Evolutionary conservation across 176 grass and related monocot species (phyloP).

Genomic region (Carex parvula): DNA sequence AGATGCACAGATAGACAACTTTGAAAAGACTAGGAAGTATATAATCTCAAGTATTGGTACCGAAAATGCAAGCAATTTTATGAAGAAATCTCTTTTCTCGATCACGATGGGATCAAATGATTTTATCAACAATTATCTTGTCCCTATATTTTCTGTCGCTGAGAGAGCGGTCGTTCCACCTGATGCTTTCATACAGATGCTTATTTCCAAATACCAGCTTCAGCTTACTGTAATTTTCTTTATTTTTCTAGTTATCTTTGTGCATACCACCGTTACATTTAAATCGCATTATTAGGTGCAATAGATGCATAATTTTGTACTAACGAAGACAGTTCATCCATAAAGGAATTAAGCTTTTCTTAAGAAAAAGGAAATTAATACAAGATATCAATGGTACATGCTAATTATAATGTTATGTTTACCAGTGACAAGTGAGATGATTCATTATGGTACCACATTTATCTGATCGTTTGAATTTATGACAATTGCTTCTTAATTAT

Average conservation of each 20-base stretch:
- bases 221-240: constrained; percentile 52
- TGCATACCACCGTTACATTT: not conserved
- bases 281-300: no score
- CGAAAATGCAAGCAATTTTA: constrained; percentile 33
- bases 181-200: constrained; percentile 38
- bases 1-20: constrained; percentile 78
- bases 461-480: not conserved
- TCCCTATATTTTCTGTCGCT: constrained; percentile 46
- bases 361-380: not conserved
- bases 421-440: not conserved
- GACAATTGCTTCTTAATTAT: not conserved
- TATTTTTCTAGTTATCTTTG: not conserved
- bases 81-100: constrained; percentile 56
- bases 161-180: constrained; percentile 39
- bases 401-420: not conserved
- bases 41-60: constrained; percentile 52
- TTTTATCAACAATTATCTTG: constrained; percentile 93
- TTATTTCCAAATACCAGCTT: constrained; percentile 53
- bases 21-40: constrained; percentile 49
- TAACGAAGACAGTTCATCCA: not conserved
- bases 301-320: not conserved
- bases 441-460: not conserved
- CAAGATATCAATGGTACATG: not conserved
- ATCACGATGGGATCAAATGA: constrained; percentile 77
- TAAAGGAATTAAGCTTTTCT: not conserved